These are phyloP conservation scores for Tricholoma saponaceum DNA, from an alignment of 768 basidiomycete species.

Conservation along the genomic window DNA sequence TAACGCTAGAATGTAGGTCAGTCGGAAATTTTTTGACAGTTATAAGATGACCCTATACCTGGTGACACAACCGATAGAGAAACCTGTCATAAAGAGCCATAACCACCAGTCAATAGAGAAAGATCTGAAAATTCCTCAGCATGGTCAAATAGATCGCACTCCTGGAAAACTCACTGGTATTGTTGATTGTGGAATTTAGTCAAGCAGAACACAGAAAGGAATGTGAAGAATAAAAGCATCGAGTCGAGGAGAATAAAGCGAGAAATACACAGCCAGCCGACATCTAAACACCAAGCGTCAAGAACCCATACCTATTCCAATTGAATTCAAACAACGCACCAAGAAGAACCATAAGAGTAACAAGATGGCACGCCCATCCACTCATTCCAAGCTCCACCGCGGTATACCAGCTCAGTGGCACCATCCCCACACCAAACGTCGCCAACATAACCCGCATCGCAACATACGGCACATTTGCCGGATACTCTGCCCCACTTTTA, in stretches of 20 bases:
- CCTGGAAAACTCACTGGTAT: conserved; percentile 63
- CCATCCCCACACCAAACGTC: conserved; percentile 91
- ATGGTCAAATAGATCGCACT: not conserved
- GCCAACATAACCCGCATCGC: conserved; percentile 96
- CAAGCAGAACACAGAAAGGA: conserved; percentile 91
- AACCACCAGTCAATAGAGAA: conserved; percentile 98
- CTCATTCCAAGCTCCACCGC: conserved; percentile 93
- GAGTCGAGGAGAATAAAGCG: conserved; percentile 95
- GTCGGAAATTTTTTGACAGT: not conserved
- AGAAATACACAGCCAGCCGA: conserved; percentile 95
- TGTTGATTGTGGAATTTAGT: conserved; percentile 98
- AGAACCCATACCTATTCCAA: conserved; percentile 6
- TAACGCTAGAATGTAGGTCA: conserved; percentile 55
- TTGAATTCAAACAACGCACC: conserved; percentile 46
- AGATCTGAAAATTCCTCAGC: conserved; percentile 44
- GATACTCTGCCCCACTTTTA: conserved; percentile 86
- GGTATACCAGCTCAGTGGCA: conserved; percentile 96
- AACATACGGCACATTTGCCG: conserved; percentile 81
- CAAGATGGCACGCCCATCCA: conserved; percentile 83
- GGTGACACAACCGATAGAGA: conserved; percentile 92
- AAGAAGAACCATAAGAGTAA: conserved; percentile 88
- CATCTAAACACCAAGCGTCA: conserved; percentile 49
- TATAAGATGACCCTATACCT: conserved; percentile 44
- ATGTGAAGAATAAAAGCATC: conserved; percentile 99
- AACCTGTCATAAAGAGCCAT: conserved; percentile 84